Base-by-base conservation (phyloP, 2,329 filamentous ascomycete genomes). In the Diaporthe longicolla region DNA sequence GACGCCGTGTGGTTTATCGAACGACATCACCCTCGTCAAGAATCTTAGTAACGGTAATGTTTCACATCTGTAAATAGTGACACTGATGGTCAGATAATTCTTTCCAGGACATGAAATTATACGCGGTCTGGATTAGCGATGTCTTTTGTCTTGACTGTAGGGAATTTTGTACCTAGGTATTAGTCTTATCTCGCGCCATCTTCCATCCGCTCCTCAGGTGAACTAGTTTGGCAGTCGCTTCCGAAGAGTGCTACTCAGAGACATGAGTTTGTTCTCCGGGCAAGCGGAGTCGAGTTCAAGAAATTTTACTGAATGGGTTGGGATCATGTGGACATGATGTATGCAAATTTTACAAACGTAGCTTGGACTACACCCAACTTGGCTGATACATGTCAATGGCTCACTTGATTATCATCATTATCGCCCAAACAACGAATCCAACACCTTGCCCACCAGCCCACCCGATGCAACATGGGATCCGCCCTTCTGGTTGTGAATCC, bases 401-500 rank as follows among this genome's bases (percentile, higher is more conserved):
- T 10, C 58, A 43, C 37, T 61, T 61, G 1, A 21, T 43, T 8
- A 6, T 10, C 3, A 24, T 19, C 7, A 6, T 17, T 24, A 73
- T 13, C 57, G 48, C 6, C 74, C 74, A 45, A 75, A 13, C 37
- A 73, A 32, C 5, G 71, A 74, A 1, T 48, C 63, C 52, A 73
- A 52, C 26, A 75, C 59, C 59, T 73, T 75, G 6, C 65, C 55
- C 45, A 73, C 58, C 9, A 73, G 19, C 8, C 74, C 71, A 4
- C 71, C 68, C 7, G 45, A 57, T 45, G 26, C 29, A 26, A 35
- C 26, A 55, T 74, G 75, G 3, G 45, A 29, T 19, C 45, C 45
- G 0, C 73, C 59, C 4, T 73, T 74, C 32, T 73, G 73, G 55
- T 87, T 88, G 52, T 81, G 81, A 4, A 83, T 84, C 37, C 76